These are phyloP conservation scores for Neoboletus brunneissimus DNA, from an alignment of 768 basidiomycete species.

Conservation along the genomic window DNA sequence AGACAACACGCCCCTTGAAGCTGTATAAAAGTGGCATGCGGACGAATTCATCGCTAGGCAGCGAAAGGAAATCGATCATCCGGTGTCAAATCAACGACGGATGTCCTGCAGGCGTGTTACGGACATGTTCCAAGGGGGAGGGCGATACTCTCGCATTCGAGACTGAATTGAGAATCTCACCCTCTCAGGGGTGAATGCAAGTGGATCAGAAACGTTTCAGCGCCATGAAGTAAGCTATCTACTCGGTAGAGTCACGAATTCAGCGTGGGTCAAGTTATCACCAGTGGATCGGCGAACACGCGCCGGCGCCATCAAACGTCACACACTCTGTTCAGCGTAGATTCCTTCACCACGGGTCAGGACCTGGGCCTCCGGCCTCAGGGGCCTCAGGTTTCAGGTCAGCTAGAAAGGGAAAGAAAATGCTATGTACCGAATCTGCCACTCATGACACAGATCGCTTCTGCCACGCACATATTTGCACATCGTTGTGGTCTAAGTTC, in stretches of 20 bases:
- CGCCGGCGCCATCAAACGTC: constrained; percentile 8
- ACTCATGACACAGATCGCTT: constrained; percentile 1
- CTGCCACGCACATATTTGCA: not conserved
- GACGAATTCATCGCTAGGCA: not conserved
- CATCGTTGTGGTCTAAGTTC: constrained; percentile 1
- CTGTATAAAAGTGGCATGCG: not conserved
- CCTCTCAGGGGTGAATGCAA: constrained; percentile 22
- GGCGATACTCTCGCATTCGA: constrained; percentile 20
- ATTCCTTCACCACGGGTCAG: not conserved
- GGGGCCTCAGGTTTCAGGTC: not conserved
- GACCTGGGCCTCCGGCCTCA: not conserved
- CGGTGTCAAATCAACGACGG: constrained; percentile 11
- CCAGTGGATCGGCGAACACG: constrained; percentile 8
- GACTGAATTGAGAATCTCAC: constrained; percentile 23
- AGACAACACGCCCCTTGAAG: constrained; percentile 11
- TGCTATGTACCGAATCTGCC: not conserved
- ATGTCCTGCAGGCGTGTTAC: constrained; percentile 10
- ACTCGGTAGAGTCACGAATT: constrained; percentile 6
- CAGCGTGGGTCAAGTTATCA: constrained; percentile 11
- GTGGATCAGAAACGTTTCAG: constrained; percentile 30
- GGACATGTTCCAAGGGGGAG: constrained; percentile 18
- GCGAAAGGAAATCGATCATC: constrained; percentile 1
- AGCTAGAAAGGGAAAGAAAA: not conserved
- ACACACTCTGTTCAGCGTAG: not conserved
- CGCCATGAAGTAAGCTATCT: constrained; percentile 11